Conservation (phyloP, 352 stramenopile genomes). For the Pythium aristosporum region DNA sequence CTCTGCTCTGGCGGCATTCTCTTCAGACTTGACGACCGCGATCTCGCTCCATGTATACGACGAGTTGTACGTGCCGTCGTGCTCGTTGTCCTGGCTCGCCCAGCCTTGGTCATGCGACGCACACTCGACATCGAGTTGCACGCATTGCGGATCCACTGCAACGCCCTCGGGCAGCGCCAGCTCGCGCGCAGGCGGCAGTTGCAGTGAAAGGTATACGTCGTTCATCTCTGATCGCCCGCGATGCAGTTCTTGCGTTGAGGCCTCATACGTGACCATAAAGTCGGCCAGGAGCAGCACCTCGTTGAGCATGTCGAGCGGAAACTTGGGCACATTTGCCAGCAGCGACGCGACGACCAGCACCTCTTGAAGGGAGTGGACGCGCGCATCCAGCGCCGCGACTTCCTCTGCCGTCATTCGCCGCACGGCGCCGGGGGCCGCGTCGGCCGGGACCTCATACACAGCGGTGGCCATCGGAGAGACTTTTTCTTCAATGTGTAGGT, state of each 20-base stretch:
- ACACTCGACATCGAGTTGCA: constrained; percentile 50
- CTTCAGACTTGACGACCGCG: constrained; percentile 34
- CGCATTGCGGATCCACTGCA: constrained; percentile 33
- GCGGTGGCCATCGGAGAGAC: not conserved
- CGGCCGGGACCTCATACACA: constrained; percentile 4
- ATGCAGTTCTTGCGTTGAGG: constrained; percentile 31
- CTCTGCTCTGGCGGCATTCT: constrained; percentile 6
- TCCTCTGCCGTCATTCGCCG: constrained; percentile 21
- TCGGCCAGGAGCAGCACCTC: constrained; percentile 54
- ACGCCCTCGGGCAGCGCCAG: constrained; percentile 45
- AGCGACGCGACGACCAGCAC: constrained; percentile 38
- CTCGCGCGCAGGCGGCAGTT: constrained; percentile 35
- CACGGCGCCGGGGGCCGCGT: constrained; percentile 17
- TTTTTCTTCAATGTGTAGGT: not conserved
- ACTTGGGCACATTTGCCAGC: constrained; percentile 21
- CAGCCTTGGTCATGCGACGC: constrained; percentile 74
- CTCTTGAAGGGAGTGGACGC: constrained; percentile 23
- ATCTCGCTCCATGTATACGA: constrained; percentile 73
- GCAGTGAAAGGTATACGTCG: constrained; percentile 50
- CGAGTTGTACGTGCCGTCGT: constrained; percentile 55
- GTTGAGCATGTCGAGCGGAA: constrained; percentile 35
- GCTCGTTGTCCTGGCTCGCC: constrained; percentile 34
- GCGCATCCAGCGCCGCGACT: not conserved
- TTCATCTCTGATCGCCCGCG: constrained; percentile 46
- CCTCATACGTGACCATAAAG: constrained; percentile 49